phyloP scores from a whole-genome alignment of 805 yeast species.

The Metschnikowia chrysomelidarum region DNA sequence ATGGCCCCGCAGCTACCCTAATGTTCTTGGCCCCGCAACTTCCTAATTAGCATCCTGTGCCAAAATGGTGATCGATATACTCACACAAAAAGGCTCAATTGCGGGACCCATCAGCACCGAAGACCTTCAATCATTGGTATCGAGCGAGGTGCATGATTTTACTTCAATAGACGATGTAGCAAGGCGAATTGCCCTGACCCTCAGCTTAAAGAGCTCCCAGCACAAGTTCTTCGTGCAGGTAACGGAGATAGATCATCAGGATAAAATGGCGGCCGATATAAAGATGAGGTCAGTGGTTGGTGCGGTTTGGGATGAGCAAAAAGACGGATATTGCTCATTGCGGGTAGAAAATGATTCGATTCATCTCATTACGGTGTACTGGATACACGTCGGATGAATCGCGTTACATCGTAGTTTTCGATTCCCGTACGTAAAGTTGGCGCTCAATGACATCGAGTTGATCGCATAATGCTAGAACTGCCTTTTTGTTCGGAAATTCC shows the following conservation, averaged over 20 bases:
- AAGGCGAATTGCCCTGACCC: slow-evolving; percentile 28
- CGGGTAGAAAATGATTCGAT: slow-evolving; percentile 24
- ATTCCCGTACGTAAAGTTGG: slow-evolving; percentile 6
- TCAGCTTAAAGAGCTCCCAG: slow-evolving; percentile 47
- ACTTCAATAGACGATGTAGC: slow-evolving; percentile 26
- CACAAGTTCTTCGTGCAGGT: slow-evolving; percentile 55
- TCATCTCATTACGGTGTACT: slow-evolving; percentile 20
- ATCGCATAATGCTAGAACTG: slow-evolving; percentile 13
- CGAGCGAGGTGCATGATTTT: slow-evolving; percentile 2
- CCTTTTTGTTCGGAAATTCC: slow-evolving; percentile 5
- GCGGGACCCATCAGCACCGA: slow-evolving; percentile 14
- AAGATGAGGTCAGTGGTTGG: slow-evolving; percentile 42
- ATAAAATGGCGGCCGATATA: slow-evolving; percentile 20
- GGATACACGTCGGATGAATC: slow-evolving; percentile 16
- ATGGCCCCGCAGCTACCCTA: too few relatives aligned
- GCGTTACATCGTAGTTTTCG: not conserved
- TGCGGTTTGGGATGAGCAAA: slow-evolving; percentile 54
- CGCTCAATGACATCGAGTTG: slow-evolving; percentile 15
- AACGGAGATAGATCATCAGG: slow-evolving; percentile 29
- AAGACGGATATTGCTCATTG: slow-evolving; percentile 51
- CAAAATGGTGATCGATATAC: slow-evolving; percentile 14
- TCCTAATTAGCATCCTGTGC: not conserved
- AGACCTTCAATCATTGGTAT: slow-evolving; percentile 7
- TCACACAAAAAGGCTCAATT: slow-evolving; percentile 8
- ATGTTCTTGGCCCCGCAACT: not conserved